Percentiles rank a stretch among this genome's conserved stretches.
phyloP scores from a whole-genome alignment of 2,329 filamentous ascomycete species.

The Biscogniauxia marginata region DNA sequence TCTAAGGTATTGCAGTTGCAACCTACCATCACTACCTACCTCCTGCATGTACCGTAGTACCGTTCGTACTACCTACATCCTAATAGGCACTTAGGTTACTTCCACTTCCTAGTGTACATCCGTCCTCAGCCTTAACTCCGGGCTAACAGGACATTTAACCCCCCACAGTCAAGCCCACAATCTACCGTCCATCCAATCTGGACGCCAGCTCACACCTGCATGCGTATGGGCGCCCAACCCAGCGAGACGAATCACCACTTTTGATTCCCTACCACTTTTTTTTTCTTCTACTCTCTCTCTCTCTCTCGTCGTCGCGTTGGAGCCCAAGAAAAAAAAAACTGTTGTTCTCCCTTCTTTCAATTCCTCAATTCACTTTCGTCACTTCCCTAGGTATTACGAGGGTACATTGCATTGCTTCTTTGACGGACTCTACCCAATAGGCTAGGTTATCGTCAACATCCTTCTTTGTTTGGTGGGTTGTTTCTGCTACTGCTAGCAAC shows the following conservation, averaged over 20 bases:
- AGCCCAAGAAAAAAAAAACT: not conserved
- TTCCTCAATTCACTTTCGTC: not conserved
- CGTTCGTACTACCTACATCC: too few relatives aligned
- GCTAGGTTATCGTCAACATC: not conserved
- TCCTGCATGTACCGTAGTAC: too few relatives aligned
- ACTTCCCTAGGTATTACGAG: not conserved
- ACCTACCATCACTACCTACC: too few relatives aligned
- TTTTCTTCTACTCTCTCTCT: not conserved
- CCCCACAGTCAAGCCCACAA: not conserved
- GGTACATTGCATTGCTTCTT: not conserved
- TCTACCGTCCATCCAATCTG: not conserved
- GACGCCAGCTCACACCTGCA: conserved; percentile 23
- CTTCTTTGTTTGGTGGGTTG: not conserved
- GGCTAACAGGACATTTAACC: not conserved
- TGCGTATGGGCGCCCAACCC: conserved; percentile 10
- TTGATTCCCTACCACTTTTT: not conserved
- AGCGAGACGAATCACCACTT: not conserved
- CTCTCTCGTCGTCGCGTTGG: not conserved
- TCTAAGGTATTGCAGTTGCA: too few relatives aligned
- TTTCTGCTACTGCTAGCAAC: not conserved
- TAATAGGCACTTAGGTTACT: not conserved
- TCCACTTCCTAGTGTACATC: too few relatives aligned
- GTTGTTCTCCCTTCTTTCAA: not conserved
- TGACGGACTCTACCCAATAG: not conserved
- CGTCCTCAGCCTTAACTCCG: not conserved